Evolutionary conservation across 768 basidiomycete genomes (phyloP).

Genomic region (Leccinum olivaceopallidum): DNA sequence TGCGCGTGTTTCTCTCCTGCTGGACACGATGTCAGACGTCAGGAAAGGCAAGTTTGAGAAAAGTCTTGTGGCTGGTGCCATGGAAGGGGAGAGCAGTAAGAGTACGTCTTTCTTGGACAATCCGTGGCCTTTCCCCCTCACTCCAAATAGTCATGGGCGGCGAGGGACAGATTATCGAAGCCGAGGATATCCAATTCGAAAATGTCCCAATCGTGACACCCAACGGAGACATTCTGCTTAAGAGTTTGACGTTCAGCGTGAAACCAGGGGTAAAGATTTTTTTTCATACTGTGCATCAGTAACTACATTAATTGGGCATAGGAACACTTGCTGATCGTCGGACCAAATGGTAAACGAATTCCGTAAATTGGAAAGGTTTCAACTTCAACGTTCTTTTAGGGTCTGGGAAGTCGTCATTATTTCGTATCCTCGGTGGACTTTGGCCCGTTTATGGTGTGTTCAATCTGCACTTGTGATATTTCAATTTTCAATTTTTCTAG

Average conservation of each 20-base stretch:
- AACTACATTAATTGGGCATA: constrained; percentile 29
- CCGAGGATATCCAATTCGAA: constrained; percentile 90
- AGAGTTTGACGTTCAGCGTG: constrained; percentile 83
- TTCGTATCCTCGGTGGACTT: constrained; percentile 95
- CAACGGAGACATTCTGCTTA: constrained; percentile 90
- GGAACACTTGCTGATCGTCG: constrained; percentile 92
- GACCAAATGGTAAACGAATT: constrained; percentile 75
- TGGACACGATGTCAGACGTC: constrained; percentile 91
- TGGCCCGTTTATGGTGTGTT: constrained; percentile 71
- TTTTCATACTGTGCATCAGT: not conserved
- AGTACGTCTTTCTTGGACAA: constrained; percentile 47
- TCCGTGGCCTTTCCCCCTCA: constrained; percentile 1
- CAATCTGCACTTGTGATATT: not conserved
- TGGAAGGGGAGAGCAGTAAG: constrained; percentile 68
- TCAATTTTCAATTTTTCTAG: constrained; percentile 19
- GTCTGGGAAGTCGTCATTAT: constrained; percentile 88
- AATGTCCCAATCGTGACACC: constrained; percentile 95
- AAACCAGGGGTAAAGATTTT: constrained; percentile 66
- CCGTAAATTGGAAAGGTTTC: not conserved
- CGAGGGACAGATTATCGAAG: constrained; percentile 76
- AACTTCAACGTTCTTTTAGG: constrained; percentile 39
- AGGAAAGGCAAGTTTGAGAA: constrained; percentile 86
- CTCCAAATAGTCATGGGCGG: constrained; percentile 66
- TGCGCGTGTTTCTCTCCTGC: constrained; percentile 80
- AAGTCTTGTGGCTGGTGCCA: constrained; percentile 75